phyloP scores from a whole-genome alignment of 1,284 basidiomycete genomes.

The Pseudozyma thailandica region DNA sequence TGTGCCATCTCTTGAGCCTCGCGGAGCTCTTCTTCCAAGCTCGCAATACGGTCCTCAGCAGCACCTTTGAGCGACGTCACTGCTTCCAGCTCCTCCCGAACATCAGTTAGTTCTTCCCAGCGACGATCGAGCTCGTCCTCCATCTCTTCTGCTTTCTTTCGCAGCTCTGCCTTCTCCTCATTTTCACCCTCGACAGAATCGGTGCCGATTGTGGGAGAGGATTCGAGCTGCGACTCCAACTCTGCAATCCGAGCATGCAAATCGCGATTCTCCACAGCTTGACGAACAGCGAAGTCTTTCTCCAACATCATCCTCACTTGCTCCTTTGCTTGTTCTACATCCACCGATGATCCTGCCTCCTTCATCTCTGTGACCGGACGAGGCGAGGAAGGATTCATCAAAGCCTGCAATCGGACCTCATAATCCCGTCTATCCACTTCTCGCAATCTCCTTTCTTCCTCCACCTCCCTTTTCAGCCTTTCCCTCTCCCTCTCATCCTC shows the following conservation, averaged over 20 bases:
- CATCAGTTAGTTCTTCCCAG: conserved; percentile 26
- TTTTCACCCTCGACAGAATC: background rate
- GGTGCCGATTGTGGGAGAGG: background rate
- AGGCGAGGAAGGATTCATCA: conserved; percentile 3
- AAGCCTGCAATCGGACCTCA: conserved; percentile 28
- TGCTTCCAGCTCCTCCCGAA: conserved; percentile 22
- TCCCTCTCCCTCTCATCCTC: background rate
- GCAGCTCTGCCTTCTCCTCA: background rate
- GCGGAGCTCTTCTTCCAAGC: conserved; percentile 20
- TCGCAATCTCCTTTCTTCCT: conserved; percentile 25
- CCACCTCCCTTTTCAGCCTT: conserved; percentile 17
- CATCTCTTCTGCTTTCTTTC: conserved; percentile 10
- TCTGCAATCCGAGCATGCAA: conserved; percentile 5
- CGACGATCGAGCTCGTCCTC: conserved; percentile 25
- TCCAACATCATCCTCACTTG: conserved; percentile 23
- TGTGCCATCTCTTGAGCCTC: background rate
- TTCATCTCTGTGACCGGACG: no score
- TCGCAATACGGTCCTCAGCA: background rate
- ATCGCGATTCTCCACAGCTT: conserved; percentile 20
- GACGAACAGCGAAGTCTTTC: conserved; percentile 41
- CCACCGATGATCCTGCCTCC: no score
- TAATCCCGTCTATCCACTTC: conserved; percentile 34
- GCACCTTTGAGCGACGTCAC: background rate
- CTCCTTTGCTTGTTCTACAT: conserved; percentile 19
- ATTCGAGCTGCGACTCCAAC: conserved; percentile 20